These are phyloP conservation scores for Oropetium thomaeum DNA, from an alignment of 176 grass and related monocot species.

Conservation along the genomic window DNA sequence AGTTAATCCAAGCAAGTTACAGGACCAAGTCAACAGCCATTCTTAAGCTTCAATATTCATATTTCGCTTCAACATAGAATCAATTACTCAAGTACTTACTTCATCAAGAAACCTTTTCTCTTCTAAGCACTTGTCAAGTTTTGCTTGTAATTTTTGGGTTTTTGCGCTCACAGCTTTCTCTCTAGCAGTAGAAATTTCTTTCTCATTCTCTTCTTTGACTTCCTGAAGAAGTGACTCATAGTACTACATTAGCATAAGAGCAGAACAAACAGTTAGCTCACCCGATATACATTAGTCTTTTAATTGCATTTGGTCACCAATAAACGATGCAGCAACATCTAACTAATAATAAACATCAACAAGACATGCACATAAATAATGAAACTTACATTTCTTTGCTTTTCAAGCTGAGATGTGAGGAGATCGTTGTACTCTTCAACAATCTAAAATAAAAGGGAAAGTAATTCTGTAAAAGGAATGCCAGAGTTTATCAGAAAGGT, in stretches of 20 bases:
- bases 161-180: constrained; percentile 57
- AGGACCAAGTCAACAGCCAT: constrained; percentile 20
- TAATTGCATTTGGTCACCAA: background rate
- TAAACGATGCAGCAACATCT: background rate
- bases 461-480: background rate
- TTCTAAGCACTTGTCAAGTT: constrained; percentile 60
- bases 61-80: constrained; percentile 17
- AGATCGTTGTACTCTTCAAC: constrained; percentile 93
- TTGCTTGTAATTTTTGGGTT: constrained; percentile 60
- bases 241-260: constrained; percentile 58
- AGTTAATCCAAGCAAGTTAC: constrained; percentile 2
- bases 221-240: constrained; percentile 79
- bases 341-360: constrained; percentile 6
- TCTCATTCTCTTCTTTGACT: constrained; percentile 74
- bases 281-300: background rate
- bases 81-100: constrained; percentile 40
- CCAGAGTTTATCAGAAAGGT: constrained; percentile 22
- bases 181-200: constrained; percentile 52
- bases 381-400: constrained; percentile 91
- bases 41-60: constrained; percentile 13
- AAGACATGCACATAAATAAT: constrained; percentile 8
- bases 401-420: constrained; percentile 88
- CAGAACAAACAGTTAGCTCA: constrained; percentile 16
- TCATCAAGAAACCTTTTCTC: constrained; percentile 83
- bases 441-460: constrained; percentile 60